Evolutionary conservation across 1,284 basidiomycete species (phyloP).

Genomic region (Papiliotrema flavescens): DNA sequence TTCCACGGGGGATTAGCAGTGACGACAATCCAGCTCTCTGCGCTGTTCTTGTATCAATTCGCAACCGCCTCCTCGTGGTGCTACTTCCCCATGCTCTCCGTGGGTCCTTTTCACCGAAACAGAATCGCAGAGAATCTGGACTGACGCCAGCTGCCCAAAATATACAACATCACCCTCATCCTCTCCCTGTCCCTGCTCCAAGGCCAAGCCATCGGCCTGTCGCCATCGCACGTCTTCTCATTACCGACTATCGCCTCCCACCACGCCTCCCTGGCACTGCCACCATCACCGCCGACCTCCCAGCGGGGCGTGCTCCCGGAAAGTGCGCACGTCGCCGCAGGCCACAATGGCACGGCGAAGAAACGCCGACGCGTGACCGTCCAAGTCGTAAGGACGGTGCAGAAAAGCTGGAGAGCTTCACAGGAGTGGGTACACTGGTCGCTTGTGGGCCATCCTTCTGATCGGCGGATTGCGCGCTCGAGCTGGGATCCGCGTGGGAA

Average conservation of each 20-base stretch:
- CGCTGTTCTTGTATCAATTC: slow-evolving; percentile 19
- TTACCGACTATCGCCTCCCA: slow-evolving; percentile 11
- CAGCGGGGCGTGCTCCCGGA: not conserved
- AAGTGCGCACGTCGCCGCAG: too few species aligned
- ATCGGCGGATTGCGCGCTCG: not conserved
- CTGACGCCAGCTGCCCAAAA: slow-evolving; percentile 30
- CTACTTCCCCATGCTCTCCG: slow-evolving; percentile 27
- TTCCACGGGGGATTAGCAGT: slow-evolving; percentile 27
- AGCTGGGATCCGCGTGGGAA: not conserved
- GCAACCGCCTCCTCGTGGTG: slow-evolving; percentile 11
- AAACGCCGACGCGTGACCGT: not conserved
- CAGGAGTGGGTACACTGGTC: slow-evolving; percentile 10
- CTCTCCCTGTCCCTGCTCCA: slow-evolving; percentile 27
- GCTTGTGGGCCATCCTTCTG: not conserved
- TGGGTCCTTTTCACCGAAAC: slow-evolving; percentile 7
- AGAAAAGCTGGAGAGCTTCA: not conserved
- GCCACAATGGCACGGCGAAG: not conserved
- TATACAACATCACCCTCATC: slow-evolving; percentile 31
- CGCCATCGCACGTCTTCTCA: slow-evolving; percentile 16
- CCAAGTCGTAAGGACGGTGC: not conserved
- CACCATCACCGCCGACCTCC: not conserved
- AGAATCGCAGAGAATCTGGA: too few species aligned
- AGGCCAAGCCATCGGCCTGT: not conserved
- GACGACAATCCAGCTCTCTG: slow-evolving; percentile 16
- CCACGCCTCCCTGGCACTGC: not conserved